phyloP scores from a whole-genome alignment of 2,329 filamentous ascomycete species.

The Alternaria dauci region DNA sequence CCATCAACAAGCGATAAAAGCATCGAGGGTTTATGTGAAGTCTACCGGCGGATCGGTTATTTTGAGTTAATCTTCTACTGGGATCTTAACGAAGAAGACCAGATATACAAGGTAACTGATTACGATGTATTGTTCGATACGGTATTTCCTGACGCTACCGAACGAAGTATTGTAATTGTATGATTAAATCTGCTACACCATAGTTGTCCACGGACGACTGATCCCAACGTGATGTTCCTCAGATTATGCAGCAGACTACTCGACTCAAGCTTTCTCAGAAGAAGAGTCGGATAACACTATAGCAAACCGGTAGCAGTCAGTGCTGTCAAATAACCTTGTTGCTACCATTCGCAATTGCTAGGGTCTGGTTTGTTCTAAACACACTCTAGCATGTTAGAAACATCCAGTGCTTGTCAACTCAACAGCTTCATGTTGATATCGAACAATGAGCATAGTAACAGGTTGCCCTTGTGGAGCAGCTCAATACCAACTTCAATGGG shows the following conservation, averaged over 20 bases:
- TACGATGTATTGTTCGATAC: too few species aligned
- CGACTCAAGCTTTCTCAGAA: neutral
- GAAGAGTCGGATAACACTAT: neutral
- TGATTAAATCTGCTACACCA: neutral
- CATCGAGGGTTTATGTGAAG: neutral
- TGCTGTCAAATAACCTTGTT: neutral
- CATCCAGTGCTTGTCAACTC: accelerated
- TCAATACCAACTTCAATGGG: too few species aligned
- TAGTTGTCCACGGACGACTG: neutral
- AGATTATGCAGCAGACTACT: neutral
- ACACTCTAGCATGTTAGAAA: neutral
- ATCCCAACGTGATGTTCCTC: neutral
- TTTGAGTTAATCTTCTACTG: too few species aligned
- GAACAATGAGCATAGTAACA: neutral
- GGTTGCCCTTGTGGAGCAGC: too few species aligned
- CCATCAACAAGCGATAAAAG: neutral
- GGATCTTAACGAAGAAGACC: too few species aligned
- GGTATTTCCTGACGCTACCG: too few species aligned
- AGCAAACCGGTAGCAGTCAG: neutral
- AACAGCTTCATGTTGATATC: neutral
- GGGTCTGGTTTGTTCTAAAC: neutral
- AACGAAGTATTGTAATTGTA: neutral
- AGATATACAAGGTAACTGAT: too few species aligned
- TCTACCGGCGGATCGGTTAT: neutral
- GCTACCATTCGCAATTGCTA: neutral